Evolutionary conservation across 805 yeast species (phyloP), one percentile per base, ranked within the genome.

Genomic region (Zygotorulaspora chibaensis): DNA sequence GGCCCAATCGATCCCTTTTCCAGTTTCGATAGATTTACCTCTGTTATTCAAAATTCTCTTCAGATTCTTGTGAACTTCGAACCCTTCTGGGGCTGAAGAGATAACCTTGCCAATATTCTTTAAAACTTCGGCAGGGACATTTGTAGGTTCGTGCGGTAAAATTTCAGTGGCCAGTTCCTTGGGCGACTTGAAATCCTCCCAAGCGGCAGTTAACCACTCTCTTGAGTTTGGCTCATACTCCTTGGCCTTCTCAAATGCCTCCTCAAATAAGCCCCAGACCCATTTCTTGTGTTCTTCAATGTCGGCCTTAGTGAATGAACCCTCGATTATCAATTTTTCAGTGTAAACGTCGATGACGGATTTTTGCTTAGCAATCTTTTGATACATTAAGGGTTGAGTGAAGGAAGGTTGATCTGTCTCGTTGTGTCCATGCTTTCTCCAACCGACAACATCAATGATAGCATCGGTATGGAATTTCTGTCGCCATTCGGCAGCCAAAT

Each of bases 351-450:
- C 96, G 59, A 93, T 77, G 40, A 90, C 96, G 43, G 89, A 83
- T 67, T 83, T 79, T 84, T 90, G 91, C 68, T 86, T 77, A 45
- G 91, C 89, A 65, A 93, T 87, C 73, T 79, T 80, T 68, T 87
- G 74, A 77, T 93, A 93, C 99, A 93, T 93, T 62, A 89, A 73
- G 42, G 99, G 99, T 73, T 93, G 99, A 38, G 99, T 93, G 80
- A 93, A 93, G 29, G 95, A 76, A 48, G 99, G 99, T 76, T 93
- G 99, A 73, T 93, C 99, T 55, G 98, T 93, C 78, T 93, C 99
- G 70, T 93, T 93, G 78, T 93, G 99, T 68, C 99, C 99, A 68
- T 93, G 81, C 71, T 90, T 91, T 74, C 99, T 83, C 86, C 93
- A 93, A 69, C 99, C 96, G 63, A 93, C 96, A 63, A 93, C 83